Percentiles rank a stretch among this genome's conserved stretches.
phyloP scores from a whole-genome alignment of 768 basidiomycete species.

The Trametes gibbosa region DNA sequence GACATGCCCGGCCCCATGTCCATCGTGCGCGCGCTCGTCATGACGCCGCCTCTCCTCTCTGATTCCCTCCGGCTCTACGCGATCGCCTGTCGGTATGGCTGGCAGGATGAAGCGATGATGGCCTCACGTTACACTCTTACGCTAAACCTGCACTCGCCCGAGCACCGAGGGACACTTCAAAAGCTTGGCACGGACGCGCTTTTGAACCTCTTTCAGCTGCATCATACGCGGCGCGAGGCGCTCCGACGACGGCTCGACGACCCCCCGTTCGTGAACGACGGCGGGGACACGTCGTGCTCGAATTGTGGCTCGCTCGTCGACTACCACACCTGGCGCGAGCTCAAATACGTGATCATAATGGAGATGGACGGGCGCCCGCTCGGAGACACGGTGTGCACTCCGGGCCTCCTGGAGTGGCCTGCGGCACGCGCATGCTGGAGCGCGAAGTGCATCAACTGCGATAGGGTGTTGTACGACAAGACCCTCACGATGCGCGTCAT shows the following conservation, averaged over 20 bases:
- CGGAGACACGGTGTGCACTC: conserved; percentile 53
- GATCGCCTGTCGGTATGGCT: conserved; percentile 48
- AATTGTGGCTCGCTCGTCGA: conserved; percentile 48
- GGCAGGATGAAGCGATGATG: conserved; percentile 52
- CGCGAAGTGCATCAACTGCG: conserved; percentile 52
- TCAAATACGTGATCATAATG: conserved; percentile 52
- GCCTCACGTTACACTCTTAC: conserved; percentile 57
- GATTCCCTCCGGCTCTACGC: conserved; percentile 29
- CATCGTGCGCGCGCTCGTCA: conserved; percentile 55
- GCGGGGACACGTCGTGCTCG: conserved; percentile 51
- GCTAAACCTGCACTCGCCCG: conserved; percentile 47
- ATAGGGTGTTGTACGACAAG: conserved; percentile 54
- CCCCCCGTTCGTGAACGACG: conserved; percentile 53
- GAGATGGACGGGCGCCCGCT: conserved; percentile 60
- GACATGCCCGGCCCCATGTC: conserved; percentile 66
- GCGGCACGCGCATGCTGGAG: conserved; percentile 63
- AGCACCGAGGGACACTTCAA: conserved; percentile 43
- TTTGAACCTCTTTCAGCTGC: conserved; percentile 53
- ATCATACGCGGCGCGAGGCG: conserved; percentile 49
- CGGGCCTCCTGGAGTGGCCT: conserved; percentile 51
- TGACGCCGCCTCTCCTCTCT: conserved; percentile 46
- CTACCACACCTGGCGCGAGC: conserved; percentile 63
- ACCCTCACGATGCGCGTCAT: conserved; percentile 52
- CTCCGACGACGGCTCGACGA: conserved; percentile 50
- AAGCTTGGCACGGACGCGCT: conserved; percentile 50